Conservation (phyloP, 768 basidiomycete species). For the Lentinula edodes region DNA sequence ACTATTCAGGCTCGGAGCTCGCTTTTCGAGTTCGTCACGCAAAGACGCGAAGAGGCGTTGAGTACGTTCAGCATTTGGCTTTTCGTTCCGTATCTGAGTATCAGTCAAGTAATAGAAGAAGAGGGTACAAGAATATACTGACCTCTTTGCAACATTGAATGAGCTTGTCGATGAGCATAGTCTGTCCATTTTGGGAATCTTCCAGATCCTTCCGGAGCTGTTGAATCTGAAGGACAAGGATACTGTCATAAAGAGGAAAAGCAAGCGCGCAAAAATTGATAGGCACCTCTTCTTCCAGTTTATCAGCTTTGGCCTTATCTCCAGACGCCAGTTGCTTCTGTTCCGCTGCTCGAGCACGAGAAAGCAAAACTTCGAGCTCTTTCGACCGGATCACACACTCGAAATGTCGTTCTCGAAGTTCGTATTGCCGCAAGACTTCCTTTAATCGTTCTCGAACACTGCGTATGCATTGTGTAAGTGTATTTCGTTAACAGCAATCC, state of each 20-base stretch:
- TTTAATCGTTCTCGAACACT: slow-evolving; percentile 85
- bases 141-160: slow-evolving; percentile 88
- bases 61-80: slow-evolving; percentile 82
- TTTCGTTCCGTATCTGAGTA: slow-evolving; percentile 13
- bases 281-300: slow-evolving; percentile 69
- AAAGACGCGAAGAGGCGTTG: slow-evolving; percentile 76
- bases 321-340: slow-evolving; percentile 79
- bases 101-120: slow-evolving; percentile 10
- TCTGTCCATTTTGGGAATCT: slow-evolving; percentile 73
- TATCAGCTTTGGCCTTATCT: slow-evolving; percentile 64
- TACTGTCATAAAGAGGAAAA: not conserved
- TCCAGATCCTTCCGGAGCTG: slow-evolving; percentile 74
- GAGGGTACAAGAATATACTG: slow-evolving; percentile 18
- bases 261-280: slow-evolving; percentile 1
- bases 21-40: slow-evolving; percentile 79
- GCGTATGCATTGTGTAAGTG: slow-evolving; percentile 6
- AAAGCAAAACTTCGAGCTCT: slow-evolving; percentile 83
- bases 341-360: slow-evolving; percentile 82
- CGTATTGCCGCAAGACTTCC: slow-evolving; percentile 82
- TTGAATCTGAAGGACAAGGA: slow-evolving; percentile 39
- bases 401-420: slow-evolving; percentile 87
- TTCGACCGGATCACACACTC: slow-evolving; percentile 91
- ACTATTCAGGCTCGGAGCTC: slow-evolving; percentile 35
- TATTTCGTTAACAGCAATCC: not conserved
- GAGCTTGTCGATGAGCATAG: slow-evolving; percentile 77